Percentiles rank a stretch among this genome's conserved stretches.
These are phyloP conservation scores for Xylaria sp. DNA, from an alignment of 2,329 filamentous ascomycete species.

Conservation along the genomic window DNA sequence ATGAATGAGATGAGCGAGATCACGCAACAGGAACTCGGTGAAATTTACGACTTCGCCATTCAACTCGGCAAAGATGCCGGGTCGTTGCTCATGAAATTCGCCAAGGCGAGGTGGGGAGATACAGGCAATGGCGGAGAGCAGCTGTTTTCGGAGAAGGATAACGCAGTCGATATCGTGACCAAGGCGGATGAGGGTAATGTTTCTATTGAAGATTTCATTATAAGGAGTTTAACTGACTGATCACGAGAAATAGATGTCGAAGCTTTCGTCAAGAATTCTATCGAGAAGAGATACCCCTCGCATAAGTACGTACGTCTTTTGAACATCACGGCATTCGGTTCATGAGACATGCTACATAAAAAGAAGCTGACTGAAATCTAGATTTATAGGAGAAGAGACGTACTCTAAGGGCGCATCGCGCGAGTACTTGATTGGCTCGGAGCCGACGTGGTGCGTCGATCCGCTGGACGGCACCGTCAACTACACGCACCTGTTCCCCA, in stretches of 20 bases:
- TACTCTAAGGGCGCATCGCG: slow-evolving; percentile 75
- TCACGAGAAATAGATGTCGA: slow-evolving; percentile 68
- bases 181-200: slow-evolving; percentile 76
- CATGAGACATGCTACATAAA: not conserved
- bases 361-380: slow-evolving; percentile 46
- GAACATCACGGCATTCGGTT: not conserved
- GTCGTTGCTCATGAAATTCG: slow-evolving; percentile 71
- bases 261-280: slow-evolving; percentile 71
- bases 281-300: slow-evolving; percentile 68
- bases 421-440: slow-evolving; percentile 71
- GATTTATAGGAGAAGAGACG: slow-evolving; percentile 81
- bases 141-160: slow-evolving; percentile 73
- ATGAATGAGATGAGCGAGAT: slow-evolving; percentile 38
- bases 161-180: slow-evolving; percentile 80
- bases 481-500: slow-evolving; percentile 82
- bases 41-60: slow-evolving; percentile 76
- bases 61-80: slow-evolving; percentile 77
- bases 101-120: slow-evolving; percentile 63
- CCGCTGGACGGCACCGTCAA: slow-evolving; percentile 84
- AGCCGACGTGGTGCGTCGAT: slow-evolving; percentile 80
- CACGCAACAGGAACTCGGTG: slow-evolving; percentile 63
- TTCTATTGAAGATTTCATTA: no score
- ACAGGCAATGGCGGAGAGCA: slow-evolving; percentile 48
- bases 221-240: slow-evolving; percentile 1
- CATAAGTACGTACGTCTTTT: slow-evolving; percentile 70